Evolutionary conservation across 2,329 filamentous ascomycete species (phyloP), one percentile per base, ranked within the genome.

Genomic region (Sordariomycetes sp.): DNA sequence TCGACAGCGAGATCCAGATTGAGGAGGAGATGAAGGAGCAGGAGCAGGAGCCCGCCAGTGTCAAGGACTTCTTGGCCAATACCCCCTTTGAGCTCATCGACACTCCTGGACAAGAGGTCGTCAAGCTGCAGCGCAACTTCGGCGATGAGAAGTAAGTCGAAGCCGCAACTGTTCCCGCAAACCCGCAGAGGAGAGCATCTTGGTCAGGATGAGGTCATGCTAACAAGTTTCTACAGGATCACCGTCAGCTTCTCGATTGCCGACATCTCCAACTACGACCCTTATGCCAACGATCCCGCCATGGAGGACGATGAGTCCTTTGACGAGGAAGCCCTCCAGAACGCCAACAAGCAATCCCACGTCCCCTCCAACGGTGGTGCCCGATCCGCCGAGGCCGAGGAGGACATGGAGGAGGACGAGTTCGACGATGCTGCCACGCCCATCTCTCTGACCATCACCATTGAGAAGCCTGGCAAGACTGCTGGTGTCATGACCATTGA

Each of bases 41-140:
- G 41, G 76, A 85, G 50, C 74, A 83, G 44, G 63, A 83, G 45
- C 82, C 86, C 26, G 71, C 78, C 42, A 84, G 80, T 57, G 75
- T 95, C 58, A 81, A 86, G 64, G 85, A 92, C 57, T 95, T 93
- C 62, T 64, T 95, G 31, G 79, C 90, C 54, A 90, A 86, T 64
- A 80, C 81, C 53, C 74, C 81, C 26, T 98, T 87, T 61, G 71
- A 90, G 70, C 72, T 92, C 41, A 69, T 85, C 51, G 92, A 98
- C 60, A 76, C 71, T 21, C 70, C 81, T 19, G 92, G 92, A 42
- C 75, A 86, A 59, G 85, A 96, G 65, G 86, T 94, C 47, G 84
- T 98, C 46, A 71, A 82, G 51, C 72, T 98, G 45, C 82, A 78
- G 40, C 82, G 88, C 52, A 81, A 75, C 44, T 90, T 85, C 52